These are phyloP conservation scores for Metroxylon sagu DNA, from an alignment of 176 grass and related monocot species.

Conservation along the genomic window DNA sequence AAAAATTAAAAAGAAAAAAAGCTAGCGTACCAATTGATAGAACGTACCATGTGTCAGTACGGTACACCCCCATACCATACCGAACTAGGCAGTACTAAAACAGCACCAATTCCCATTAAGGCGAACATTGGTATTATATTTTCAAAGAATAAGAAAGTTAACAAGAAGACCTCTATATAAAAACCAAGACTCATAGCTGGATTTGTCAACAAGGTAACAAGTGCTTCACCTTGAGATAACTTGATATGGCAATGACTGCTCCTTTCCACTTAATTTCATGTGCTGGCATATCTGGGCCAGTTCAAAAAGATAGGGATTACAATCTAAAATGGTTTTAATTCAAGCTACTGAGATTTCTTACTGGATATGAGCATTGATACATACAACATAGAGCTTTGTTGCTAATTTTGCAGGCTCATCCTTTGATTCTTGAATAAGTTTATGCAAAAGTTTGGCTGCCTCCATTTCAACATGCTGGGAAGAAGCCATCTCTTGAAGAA, in stretches of 20 bases:
- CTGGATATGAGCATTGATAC: neutral
- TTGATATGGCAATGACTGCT: slow-evolving; percentile 92
- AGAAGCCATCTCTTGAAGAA: slow-evolving; percentile 52
- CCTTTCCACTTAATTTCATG: slow-evolving; percentile 97
- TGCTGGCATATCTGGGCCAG: slow-evolving; percentile 82
- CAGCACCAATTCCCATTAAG: too few species aligned
- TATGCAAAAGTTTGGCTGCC: slow-evolving; percentile 90
- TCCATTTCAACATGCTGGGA: slow-evolving; percentile 93
- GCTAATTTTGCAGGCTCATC: slow-evolving; percentile 92
- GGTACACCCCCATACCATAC: too few species aligned
- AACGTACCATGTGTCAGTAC: too few species aligned
- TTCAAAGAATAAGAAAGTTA: too few species aligned
- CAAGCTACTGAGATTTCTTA: slow-evolving; percentile 2
- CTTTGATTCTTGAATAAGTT: slow-evolving; percentile 95
- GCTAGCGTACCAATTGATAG: too few species aligned
- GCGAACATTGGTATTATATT: too few species aligned
- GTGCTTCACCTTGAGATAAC: slow-evolving; percentile 81
- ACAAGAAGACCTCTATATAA: too few species aligned
- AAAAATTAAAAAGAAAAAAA: too few species aligned
- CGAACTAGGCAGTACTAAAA: too few species aligned
- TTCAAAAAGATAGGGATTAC: slow-evolving; percentile 19
- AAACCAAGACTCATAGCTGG: neutral
- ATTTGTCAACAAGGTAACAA: neutral
- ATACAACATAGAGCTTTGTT: slow-evolving; percentile 94
- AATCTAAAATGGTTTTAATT: slow-evolving; percentile 2